Base-by-base conservation (phyloP, 2,329 filamentous ascomycete species). In the Trichoderma aggressivum region DNA sequence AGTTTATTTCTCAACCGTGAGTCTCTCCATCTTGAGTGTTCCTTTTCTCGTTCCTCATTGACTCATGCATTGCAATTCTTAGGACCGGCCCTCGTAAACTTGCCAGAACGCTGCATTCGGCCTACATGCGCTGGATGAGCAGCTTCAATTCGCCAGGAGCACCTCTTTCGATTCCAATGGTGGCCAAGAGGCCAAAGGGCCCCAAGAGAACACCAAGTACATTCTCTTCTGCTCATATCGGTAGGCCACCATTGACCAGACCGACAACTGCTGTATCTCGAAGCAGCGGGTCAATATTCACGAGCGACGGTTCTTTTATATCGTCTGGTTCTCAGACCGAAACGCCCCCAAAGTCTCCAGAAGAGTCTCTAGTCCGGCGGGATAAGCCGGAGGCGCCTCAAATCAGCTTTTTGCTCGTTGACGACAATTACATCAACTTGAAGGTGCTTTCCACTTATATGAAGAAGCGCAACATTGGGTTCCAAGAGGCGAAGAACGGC, bases 1-100 rank as follows among this genome's bases (percentile, higher is more conserved):
- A 82, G 61, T 82, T 81, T 56, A 78, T 81, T 21, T 81, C 80
- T 2, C 81, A 81, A 61, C 81, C 81, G 78, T 81, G 70, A 74
- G 81, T 68, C 34, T 14, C 21, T 30, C n/a, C 24, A 18, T 28
- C 3, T 59, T 59, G 24, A 2, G 0, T 32, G 30, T 36, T 66
- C 5, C 6, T 43, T 18, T 14, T 18, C 3, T 7, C 7, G 3
- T 3, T 10, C 8, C 30, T 36, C 2, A 5, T 16, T 28, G 18
- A 39, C 63, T 66, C 2, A 66, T 55, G 53, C 3, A 2, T 21
- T 58, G 7, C n/a, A 30, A 58, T 30, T 16, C 0, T 24, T 7
- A 82, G 80, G 2, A 74, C 79, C 5, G 81, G 81, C 0, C 80
- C 81, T 7, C 79, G 80, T 21, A 82, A 82, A 70, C 74, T 82